Evolutionary conservation across 192 early-diverging fungal genomes (phyloP), one percentile per base, ranked within the genome.

Genomic region (Backusella tuberculispora): DNA sequence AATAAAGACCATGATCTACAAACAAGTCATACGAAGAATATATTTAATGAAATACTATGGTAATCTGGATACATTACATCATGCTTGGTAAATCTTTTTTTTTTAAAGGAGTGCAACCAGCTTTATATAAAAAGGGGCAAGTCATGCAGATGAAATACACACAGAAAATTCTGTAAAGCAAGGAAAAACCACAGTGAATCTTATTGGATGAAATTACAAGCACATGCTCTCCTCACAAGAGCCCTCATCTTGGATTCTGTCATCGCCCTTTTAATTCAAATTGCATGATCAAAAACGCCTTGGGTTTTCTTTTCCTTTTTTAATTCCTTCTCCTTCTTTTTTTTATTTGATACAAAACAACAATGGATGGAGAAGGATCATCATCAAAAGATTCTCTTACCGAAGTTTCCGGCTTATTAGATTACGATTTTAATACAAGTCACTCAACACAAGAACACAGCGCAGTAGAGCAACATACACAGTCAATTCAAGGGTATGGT

Each of bases 211-310:
- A 3, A 60, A 4, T 1, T 26, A 4, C 4, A 26, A 24, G 24
- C 53, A 60, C 21, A 24, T 56, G 53, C 9, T 56, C 19, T 14
- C 5, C 9, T 53, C 53, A 4, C 45, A 10, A 24, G 21, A 34
- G 29, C 29, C 29, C 29, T 34, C 29, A 34, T 34, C 29, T 34
- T 34, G 29, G 53, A 60, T 26, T 19, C 26, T 24, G 53, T 24
- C 53, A 60, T 60, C 53, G 53, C 53, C 24, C 21, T 60, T 60
- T 60, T 4, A 60, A 60, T 26, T 60, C 53, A 24, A 24, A 26
- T 60, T 60, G 53, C 53, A 60, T 60, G 21, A 60, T 60, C 50
- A 53, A 53, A 53, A 53, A 53, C 50, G 50, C 50, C 50, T 19
- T 53, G 9, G 6, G 17, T 19, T 24, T 53, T 21, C 29, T 17